Evolutionary conservation across 306 rosid genomes (phyloP).

Genomic region (Casuarina equisetifolia): DNA sequence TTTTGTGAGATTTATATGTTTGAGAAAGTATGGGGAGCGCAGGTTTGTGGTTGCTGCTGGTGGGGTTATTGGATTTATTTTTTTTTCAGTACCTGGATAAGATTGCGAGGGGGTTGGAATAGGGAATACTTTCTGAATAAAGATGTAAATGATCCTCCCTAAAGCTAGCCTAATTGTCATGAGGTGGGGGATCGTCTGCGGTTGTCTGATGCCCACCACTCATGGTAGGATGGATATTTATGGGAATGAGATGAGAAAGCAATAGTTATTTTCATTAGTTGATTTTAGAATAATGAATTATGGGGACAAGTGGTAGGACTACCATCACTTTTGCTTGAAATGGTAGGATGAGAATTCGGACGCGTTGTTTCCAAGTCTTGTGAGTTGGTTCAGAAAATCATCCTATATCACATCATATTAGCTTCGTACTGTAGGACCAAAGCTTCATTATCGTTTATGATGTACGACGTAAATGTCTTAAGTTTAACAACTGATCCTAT

Average conservation of each 20-base stretch:
- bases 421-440: background rate
- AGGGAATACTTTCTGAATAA: background rate
- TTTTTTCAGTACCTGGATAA: no score
- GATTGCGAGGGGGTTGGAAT: no score
- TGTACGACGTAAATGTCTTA: no score
- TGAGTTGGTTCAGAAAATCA: background rate
- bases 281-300: slow-evolving; percentile 19
- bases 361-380: slow-evolving; percentile 12
- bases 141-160: slow-evolving; percentile 16
- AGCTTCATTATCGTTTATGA: background rate
- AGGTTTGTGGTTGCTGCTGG: background rate
- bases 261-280: slow-evolving; percentile 8
- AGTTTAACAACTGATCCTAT: no score
- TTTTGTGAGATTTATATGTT: background rate
- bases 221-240: slow-evolving; percentile 28
- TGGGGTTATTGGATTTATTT: background rate
- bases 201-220: slow-evolving; percentile 25
- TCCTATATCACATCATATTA: background rate
- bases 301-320: slow-evolving; percentile 36
- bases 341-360: slow-evolving; percentile 21
- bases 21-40: background rate
- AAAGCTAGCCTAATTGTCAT: background rate
- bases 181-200: slow-evolving; percentile 4
- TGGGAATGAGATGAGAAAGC: slow-evolving; percentile 8
- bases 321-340: slow-evolving; percentile 14